Evolutionary conservation across 164 flowering plant genomes (phyloP).

Genomic region (Hamamelis virginiana): DNA sequence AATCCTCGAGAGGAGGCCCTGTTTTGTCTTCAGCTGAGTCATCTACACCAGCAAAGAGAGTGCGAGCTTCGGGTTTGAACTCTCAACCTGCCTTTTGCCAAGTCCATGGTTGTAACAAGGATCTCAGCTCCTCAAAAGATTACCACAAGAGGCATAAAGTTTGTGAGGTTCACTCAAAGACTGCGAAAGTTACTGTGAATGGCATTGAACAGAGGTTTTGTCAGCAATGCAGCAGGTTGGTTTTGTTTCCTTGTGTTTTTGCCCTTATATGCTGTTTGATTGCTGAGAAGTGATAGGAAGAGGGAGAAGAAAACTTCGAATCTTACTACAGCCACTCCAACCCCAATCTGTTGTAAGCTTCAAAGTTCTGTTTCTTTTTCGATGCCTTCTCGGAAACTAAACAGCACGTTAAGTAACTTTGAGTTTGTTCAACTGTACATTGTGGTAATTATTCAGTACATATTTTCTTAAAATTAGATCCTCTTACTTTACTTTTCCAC

Average conservation of each 20-base stretch:
- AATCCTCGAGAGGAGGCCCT: slow-evolving; percentile 18
- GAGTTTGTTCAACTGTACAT: too few species aligned
- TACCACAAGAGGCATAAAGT: slow-evolving; percentile 91
- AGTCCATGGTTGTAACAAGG: slow-evolving; percentile 75
- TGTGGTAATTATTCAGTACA: too few species aligned
- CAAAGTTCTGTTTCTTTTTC: too few species aligned
- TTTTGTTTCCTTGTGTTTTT: not conserved
- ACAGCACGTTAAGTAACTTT: too few species aligned
- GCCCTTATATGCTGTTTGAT: not conserved
- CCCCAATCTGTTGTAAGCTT: not conserved
- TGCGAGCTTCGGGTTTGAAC: slow-evolving; percentile 25
- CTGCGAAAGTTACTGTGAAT: slow-evolving; percentile 70
- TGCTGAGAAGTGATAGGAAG: not conserved
- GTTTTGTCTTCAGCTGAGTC: slow-evolving; percentile 31
- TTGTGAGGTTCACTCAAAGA: slow-evolving; percentile 80
- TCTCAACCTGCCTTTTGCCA: slow-evolving; percentile 62
- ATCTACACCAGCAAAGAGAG: slow-evolving; percentile 44
- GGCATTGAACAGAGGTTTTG: slow-evolving; percentile 85
- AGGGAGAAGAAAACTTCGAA: not conserved
- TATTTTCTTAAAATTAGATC: too few species aligned
- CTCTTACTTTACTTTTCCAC: too few species aligned
- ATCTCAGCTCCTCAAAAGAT: slow-evolving; percentile 76
- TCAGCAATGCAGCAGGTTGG: slow-evolving; percentile 72
- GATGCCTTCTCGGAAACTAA: too few species aligned
- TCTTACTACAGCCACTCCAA: not conserved